Evolutionary conservation across 139 green algal genomes (phyloP).

Genomic region (Monoraphidium neglectum): DNA sequence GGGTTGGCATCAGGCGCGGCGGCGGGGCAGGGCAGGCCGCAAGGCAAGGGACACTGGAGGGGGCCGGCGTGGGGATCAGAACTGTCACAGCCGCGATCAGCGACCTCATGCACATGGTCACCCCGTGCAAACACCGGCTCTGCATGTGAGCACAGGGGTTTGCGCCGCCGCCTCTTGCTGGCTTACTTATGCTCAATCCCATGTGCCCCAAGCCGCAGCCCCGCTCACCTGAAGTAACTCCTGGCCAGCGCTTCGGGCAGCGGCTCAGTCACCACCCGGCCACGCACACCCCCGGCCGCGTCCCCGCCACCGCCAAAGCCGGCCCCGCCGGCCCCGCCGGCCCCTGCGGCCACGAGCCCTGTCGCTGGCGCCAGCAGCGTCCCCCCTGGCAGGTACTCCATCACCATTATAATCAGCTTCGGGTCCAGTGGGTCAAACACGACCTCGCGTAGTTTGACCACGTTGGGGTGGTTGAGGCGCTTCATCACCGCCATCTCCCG

Average conservation of each 20-base stretch:
- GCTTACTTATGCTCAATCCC: neutral
- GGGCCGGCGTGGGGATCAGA: no score
- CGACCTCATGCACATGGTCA: neutral
- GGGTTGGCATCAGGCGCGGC: no score
- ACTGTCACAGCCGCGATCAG: neutral
- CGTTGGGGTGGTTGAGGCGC: slow-evolving; percentile 47
- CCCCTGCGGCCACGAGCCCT: neutral
- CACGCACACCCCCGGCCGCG: neutral
- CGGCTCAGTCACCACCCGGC: neutral
- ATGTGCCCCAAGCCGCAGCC: neutral
- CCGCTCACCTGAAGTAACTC: slow-evolving; percentile 23
- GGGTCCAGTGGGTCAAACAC: slow-evolving; percentile 56
- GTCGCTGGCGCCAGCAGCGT: slow-evolving; percentile 38
- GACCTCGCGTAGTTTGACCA: slow-evolving; percentile 50
- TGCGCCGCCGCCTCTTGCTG: neutral
- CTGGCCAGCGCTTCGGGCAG: slow-evolving; percentile 15
- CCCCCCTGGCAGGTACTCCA: slow-evolving; percentile 79
- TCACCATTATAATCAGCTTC: slow-evolving; percentile 78
- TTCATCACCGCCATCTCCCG: slow-evolving; percentile 52
- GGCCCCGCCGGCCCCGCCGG: neutral
- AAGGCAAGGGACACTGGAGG: no score
- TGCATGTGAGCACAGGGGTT: neutral
- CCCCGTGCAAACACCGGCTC: neutral
- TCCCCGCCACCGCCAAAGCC: neutral
- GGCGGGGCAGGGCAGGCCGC: no score